Evolutionary conservation across 2,329 filamentous ascomycete genomes (phyloP), one percentile per base, ranked within the genome.

Genomic region (Calonectria henricotiae): DNA sequence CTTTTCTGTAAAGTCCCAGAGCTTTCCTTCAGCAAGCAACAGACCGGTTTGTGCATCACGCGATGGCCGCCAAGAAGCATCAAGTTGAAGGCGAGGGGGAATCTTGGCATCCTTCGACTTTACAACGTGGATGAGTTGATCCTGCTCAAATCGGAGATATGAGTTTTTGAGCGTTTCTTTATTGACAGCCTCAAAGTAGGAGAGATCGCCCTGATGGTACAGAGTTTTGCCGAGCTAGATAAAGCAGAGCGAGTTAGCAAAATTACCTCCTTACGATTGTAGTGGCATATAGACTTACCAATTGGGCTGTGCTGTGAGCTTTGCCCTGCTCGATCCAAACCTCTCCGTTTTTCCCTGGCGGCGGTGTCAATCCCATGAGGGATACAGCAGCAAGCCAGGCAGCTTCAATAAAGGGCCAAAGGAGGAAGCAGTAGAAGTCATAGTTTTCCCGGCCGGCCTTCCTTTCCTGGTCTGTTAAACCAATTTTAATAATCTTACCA

Each of bases 351-450:
- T 87, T 81, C 0, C 79, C 84, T 0, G 82, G 78, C 4, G 94
- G 94, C 1, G 95, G 95, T 0, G 94, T 92, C 15, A 98, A 87
- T 51, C 96, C 95, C 85, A 98, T 92, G 0, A 98, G 86, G 0
- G 93, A 94, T 0, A 98, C 92, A 0, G 95, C 93, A 12, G 94
- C 95, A 1, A 99, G 88, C 96, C 96, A 99, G 63, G 90, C 92
- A 0, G 95, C 93, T 82, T 99, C 96, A 74, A 98, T 95, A 76
- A 99, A 99, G 0, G 96, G 96, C 96, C 96, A 99, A 73, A 99
- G 94, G 23, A 99, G 85, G 86, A 98, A 99, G 84, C 96, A 98
- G 84, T 98, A 98, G 82, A 99, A 99, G 80, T 99, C 96, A 78
- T 93, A 99, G 78, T 98, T 98, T 82, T 99, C 96, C 43, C 96